Evolutionary conservation across 129 eudicot species (phyloP).

Genomic region (Pittosporum tobira): DNA sequence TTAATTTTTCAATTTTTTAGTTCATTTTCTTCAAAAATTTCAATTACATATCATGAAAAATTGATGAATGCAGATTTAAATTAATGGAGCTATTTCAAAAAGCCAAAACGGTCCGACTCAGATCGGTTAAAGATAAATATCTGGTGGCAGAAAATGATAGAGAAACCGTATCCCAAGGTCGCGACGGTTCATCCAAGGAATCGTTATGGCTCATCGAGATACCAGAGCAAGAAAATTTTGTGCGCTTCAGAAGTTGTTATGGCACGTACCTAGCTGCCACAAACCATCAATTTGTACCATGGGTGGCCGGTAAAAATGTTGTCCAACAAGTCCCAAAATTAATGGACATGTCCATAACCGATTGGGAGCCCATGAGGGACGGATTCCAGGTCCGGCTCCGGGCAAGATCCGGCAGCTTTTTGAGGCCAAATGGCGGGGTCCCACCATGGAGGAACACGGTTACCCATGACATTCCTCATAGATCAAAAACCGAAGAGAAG

Average conservation of each 20-base stretch:
- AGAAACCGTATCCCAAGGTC: conserved; percentile 37
- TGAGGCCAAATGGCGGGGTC: conserved; percentile 52
- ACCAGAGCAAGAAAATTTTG: conserved; percentile 19
- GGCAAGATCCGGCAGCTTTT: conserved; percentile 32
- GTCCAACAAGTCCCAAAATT: conserved; percentile 23
- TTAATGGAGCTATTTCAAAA: conserved; percentile 49
- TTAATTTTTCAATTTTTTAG: no score
- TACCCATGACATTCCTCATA: conserved; percentile 44
- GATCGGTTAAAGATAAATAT: conserved; percentile 31
- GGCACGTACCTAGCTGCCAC: conserved; percentile 67
- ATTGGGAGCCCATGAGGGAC: conserved; percentile 59
- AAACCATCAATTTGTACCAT: conserved; percentile 32
- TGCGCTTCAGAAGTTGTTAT: conserved; percentile 55
- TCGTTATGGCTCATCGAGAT: conserved; percentile 47
- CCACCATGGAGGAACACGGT: conserved; percentile 69
- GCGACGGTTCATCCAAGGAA: conserved; percentile 29
- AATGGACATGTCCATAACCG: conserved; percentile 23
- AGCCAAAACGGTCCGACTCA: conserved; percentile 43
- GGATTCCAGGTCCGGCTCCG: conserved; percentile 49
- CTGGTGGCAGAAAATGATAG: conserved; percentile 43
- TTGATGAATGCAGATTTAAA: no score
- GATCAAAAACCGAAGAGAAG: conserved; percentile 26
- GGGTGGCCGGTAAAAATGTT: conserved; percentile 44
- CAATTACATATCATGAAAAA: no score
- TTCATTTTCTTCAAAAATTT: no score